Percentiles rank a stretch among this genome's conserved stretches.
phyloP scores from a whole-genome alignment of 495 filamentous ascomycete species.

The Tuber magnatum region DNA sequence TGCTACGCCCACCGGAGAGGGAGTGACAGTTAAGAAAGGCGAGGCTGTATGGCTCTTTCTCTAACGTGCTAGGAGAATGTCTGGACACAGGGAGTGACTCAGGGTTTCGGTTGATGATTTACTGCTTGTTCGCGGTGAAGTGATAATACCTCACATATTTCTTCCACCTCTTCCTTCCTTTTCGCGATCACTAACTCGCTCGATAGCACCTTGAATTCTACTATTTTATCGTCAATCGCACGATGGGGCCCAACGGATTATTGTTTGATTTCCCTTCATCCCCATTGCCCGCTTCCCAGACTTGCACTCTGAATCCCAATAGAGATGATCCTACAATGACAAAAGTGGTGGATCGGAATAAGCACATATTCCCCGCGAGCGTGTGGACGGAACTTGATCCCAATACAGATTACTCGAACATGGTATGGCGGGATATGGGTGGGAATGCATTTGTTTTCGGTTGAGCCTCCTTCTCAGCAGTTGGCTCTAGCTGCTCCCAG shows the following conservation, averaged over 20 bases:
- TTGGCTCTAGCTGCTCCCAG: too few species aligned
- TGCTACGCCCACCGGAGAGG: constrained; percentile 56
- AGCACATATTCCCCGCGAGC: constrained; percentile 95
- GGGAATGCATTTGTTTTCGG: too few species aligned
- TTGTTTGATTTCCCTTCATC: constrained; percentile 71
- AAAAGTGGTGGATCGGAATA: constrained; percentile 93
- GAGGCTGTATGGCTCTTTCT: constrained; percentile 86
- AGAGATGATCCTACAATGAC: constrained; percentile 50
- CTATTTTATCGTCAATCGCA: constrained; percentile 55
- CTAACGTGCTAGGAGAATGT: constrained; percentile 51
- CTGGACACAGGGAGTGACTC: constrained; percentile 67
- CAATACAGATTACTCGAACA: constrained; percentile 52
- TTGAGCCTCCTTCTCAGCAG: too few species aligned
- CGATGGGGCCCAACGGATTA: constrained; percentile 30
- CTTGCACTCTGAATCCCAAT: constrained; percentile 12
- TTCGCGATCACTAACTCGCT: constrained; percentile 4
- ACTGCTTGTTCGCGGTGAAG: constrained; percentile 81
- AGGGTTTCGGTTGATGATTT: constrained; percentile 89
- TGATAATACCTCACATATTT: constrained; percentile 92
- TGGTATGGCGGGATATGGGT: too few species aligned
- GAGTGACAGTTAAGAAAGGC: constrained; percentile 82
- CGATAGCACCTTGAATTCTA: constrained; percentile 70
- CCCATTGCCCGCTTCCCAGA: constrained; percentile 21
- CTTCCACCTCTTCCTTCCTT: not conserved
- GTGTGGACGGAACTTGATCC: constrained; percentile 94